phyloP scores from a whole-genome alignment of 495 filamentous ascomycete genomes.

The Aspergillus conjunctus region DNA sequence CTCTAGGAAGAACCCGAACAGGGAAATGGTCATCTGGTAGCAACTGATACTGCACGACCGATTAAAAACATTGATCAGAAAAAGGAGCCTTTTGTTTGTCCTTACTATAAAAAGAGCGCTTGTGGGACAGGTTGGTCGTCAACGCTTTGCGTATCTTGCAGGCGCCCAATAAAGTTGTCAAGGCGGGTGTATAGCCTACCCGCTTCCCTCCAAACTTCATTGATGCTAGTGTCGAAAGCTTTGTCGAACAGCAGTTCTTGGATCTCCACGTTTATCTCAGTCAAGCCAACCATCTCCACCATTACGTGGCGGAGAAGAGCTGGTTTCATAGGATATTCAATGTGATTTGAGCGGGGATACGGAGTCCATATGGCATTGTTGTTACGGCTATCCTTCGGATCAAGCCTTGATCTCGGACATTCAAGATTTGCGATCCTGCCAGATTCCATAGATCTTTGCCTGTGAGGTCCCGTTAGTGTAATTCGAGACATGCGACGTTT shows the following conservation, averaged over 20 bases:
- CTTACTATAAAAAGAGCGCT: constrained; percentile 44
- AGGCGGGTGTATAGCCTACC: constrained; percentile 29
- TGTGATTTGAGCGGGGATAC: constrained; percentile 43
- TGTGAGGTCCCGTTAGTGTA: constrained; percentile 22
- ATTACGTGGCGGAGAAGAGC: constrained; percentile 37
- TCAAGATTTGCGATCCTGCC: constrained; percentile 27
- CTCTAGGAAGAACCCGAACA: constrained; percentile 31
- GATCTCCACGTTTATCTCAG: constrained; percentile 30
- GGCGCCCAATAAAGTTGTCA: constrained; percentile 28
- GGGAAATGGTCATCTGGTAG: constrained; percentile 29
- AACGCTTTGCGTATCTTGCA: constrained; percentile 28
- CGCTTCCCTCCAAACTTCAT: constrained; percentile 29
- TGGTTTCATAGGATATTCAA: constrained; percentile 32
- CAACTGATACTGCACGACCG: constrained; percentile 32
- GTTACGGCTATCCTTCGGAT: constrained; percentile 20
- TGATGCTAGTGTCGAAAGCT: constrained; percentile 17
- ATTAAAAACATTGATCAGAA: constrained; percentile 11
- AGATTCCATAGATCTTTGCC: constrained; percentile 39
- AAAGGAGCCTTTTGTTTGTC: not conserved
- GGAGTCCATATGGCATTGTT: constrained; percentile 38
- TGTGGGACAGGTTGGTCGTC: constrained; percentile 37
- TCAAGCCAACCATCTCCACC: constrained; percentile 29
- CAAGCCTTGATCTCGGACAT: constrained; percentile 26
- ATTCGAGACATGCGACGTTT: not conserved
- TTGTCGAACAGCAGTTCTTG: constrained; percentile 35